Evolutionary conservation across 2,329 filamentous ascomycete species (phyloP).

Genomic region (Nectriaceae sp.): DNA sequence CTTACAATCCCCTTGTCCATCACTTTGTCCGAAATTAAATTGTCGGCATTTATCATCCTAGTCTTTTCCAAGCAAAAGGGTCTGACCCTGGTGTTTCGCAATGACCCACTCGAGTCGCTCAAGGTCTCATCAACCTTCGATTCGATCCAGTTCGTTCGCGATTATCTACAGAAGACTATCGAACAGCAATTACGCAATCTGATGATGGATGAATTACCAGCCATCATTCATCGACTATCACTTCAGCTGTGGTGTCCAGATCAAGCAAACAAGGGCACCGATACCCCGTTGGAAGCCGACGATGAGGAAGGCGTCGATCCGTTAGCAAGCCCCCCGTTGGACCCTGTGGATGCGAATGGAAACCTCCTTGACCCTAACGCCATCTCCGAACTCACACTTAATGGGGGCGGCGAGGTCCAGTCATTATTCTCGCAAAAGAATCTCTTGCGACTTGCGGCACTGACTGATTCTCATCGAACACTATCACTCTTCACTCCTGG

Average conservation of each 20-base stretch:
- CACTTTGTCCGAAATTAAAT: constrained; percentile 90
- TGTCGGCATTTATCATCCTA: constrained; percentile 95
- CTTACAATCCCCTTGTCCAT: constrained; percentile 98
- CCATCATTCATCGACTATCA: constrained; percentile 92
- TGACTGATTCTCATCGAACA: constrained; percentile 88
- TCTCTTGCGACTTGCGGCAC: constrained; percentile 74
- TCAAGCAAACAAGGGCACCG: constrained; percentile 55
- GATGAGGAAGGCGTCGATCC: constrained; percentile 72
- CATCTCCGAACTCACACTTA: constrained; percentile 75
- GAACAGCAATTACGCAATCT: constrained; percentile 88
- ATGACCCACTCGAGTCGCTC: constrained; percentile 95
- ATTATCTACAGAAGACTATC: constrained; percentile 95
- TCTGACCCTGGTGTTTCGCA: constrained; percentile 93
- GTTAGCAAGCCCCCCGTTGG: constrained; percentile 77
- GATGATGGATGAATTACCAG: constrained; percentile 97
- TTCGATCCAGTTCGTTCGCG: constrained; percentile 96
- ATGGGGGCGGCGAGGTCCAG: constrained; percentile 79
- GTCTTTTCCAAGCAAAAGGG: constrained; percentile 98
- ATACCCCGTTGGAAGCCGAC: constrained; percentile 49
- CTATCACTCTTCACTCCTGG: constrained; percentile 88
- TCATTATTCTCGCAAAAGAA: constrained; percentile 96
- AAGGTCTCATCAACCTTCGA: constrained; percentile 99
- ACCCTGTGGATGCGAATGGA: constrained; percentile 79
- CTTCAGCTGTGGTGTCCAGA: constrained; percentile 89
- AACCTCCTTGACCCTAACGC: constrained; percentile 75